phyloP scores from a whole-genome alignment of 1,284 basidiomycete species.

The Cryptococcus sp. region DNA sequence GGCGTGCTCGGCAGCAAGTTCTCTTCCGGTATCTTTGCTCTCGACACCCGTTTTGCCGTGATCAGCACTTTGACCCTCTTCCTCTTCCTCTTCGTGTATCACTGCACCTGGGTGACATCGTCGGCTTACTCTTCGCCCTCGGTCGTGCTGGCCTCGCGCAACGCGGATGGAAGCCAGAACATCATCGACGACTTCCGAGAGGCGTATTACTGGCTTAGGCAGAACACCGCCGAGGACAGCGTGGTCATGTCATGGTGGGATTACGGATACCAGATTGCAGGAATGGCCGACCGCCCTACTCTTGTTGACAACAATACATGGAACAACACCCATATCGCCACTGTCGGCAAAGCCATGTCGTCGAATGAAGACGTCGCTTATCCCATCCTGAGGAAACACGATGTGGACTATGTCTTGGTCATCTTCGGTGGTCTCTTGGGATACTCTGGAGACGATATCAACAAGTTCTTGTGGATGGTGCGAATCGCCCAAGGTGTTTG shows the following conservation, averaged over 20 bases:
- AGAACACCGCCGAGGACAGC: constrained; percentile 88
- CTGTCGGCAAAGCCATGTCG: constrained; percentile 97
- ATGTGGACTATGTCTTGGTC: constrained; percentile 96
- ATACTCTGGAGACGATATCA: constrained; percentile 98
- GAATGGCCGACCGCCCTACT: constrained; percentile 83
- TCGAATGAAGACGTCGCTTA: constrained; percentile 92
- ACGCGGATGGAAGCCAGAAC: constrained; percentile 82
- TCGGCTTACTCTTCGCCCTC: constrained; percentile 97
- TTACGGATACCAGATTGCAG: constrained; percentile 98
- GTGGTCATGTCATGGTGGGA: constrained; percentile 99
- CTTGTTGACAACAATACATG: constrained; percentile 99
- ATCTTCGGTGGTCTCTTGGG: constrained; percentile 97
- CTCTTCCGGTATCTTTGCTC: constrained; percentile 72
- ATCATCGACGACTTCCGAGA: constrained; percentile 99
- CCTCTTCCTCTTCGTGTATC: constrained; percentile 85
- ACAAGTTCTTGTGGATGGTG: constrained; percentile 99
- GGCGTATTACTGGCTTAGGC: constrained; percentile 99
- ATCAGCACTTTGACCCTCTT: constrained; percentile 75
- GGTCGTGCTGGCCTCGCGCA: constrained; percentile 83
- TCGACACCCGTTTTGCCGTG: constrained; percentile 79
- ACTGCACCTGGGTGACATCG: constrained; percentile 97
- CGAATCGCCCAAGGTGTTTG: constrained; percentile 97
- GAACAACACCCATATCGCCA: constrained; percentile 99
- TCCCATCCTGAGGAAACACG: constrained; percentile 94
- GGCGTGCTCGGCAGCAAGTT: constrained; percentile 31